Base-by-base conservation (phyloP, 2,329 filamentous ascomycete genomes). In the Aspergillus quadrilineatus region DNA sequence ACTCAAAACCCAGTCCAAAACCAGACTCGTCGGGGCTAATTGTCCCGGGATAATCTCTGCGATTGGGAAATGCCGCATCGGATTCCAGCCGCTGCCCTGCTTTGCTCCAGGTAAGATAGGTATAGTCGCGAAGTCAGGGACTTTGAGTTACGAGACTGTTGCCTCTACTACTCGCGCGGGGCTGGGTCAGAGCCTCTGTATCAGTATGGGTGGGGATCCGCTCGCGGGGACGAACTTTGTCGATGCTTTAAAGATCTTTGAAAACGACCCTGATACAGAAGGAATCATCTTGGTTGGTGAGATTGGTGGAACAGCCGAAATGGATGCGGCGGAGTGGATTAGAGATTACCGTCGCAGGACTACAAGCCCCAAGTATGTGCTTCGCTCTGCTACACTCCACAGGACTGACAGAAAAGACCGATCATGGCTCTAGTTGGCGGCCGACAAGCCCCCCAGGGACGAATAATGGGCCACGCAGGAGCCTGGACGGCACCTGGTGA, bases 101-200 rank as follows among this genome's bases (percentile, higher is more conserved):
- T 92, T 91, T 66, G 77, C 80, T 56, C 81, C 84, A 0, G 89
- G 89, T 0, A 82, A 83, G 55, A 78, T 93, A 22, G 89, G 89
- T 2, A 89, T 93, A 53, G 83, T 90, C 3, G 88, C 88, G n/a
- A 92, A 90, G 69, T 91, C 88, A 0, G 89, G 89, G 1, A 93
- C 89, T 0, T 75, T 93, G 41, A 90, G 88, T 59, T 93, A 92
- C 65, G 89, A 93, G 70, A 85, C 89, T 1, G 89, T 92, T 1
- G 89, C 87, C 0, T 86, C 88, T 1, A 85, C 89, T 26, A 89
- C 87, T 6, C 80, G 85, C 59, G 86, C 84, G n/a, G 89, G 89
- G 0, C 75, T 92, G 0, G 89, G 89, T 0, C 89, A 93, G 71
- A 90, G 87, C 65, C 75, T 92, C 6, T 89, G 88, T 42, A 85